A percentile compares a stretch with the other conserved stretches of the same genome.
Evolutionary conservation across 176 grass and related monocot genomes (phyloP).

Genomic region (Elymus sibiricus): DNA sequence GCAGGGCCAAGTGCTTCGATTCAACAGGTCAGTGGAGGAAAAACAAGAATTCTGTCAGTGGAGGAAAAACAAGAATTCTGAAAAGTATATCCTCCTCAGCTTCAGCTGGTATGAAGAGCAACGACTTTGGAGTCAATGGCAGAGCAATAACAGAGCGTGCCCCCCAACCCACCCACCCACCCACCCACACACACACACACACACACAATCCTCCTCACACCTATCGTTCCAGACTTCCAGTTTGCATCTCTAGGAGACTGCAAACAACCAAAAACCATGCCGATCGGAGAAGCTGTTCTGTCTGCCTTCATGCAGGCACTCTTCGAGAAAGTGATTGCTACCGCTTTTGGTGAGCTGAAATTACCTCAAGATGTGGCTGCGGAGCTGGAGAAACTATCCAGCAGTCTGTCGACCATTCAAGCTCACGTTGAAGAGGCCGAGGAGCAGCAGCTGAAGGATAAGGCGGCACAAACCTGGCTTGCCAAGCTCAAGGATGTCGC

Average conservation of each 20-base stretch:
- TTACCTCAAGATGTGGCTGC: conserved; percentile 24
- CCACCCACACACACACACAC: too few relatives aligned
- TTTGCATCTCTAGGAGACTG: not conserved
- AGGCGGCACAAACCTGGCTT: conserved; percentile 52
- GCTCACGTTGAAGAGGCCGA: conserved; percentile 71
- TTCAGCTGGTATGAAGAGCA: not conserved
- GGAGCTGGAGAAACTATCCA: conserved; percentile 53
- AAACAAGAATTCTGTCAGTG: not conserved
- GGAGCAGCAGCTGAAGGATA: conserved; percentile 60
- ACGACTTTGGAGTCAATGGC: conserved; percentile 42
- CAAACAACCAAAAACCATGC: conserved; percentile 31
- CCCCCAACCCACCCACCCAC: too few relatives aligned
- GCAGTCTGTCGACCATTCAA: conserved; percentile 49
- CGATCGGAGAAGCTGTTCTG: conserved; percentile 49
- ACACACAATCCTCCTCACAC: not conserved
- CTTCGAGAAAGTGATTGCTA: conserved; percentile 56
- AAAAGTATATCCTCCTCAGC: not conserved
- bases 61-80: not conserved
- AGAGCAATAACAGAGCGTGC: not conserved
- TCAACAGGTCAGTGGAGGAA: not conserved
- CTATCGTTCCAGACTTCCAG: not conserved
- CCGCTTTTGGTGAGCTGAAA: conserved; percentile 51
- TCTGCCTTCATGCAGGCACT: conserved; percentile 77
- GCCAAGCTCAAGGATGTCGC: conserved; percentile 57
- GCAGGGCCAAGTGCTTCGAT: not conserved